phyloP scores from a whole-genome alignment of 257 asterid genomes.

The Galeopsis tetrahit region DNA sequence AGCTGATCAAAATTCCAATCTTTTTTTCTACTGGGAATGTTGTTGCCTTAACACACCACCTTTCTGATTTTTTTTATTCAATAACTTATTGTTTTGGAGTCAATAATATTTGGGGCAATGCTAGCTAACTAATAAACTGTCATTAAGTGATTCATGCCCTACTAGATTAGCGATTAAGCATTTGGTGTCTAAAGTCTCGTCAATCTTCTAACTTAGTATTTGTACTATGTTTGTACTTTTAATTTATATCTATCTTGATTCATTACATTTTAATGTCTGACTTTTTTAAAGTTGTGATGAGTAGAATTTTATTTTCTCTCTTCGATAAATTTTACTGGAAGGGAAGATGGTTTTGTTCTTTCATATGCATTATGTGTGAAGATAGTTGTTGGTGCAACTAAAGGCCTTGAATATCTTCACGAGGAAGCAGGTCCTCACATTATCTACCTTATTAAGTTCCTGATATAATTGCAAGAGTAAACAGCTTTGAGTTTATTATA shows the following conservation, averaged over 20 bases:
- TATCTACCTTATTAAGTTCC: conserved; percentile 91
- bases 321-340: conserved; percentile 44
- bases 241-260: conserved; percentile 18
- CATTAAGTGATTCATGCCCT: background rate
- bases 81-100: background rate
- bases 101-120: background rate
- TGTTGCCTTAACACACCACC: background rate
- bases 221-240: too few species aligned
- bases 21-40: background rate
- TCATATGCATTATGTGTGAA: conserved; percentile 85
- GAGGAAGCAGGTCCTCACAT: conserved; percentile 75
- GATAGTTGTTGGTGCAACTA: conserved; percentile 88
- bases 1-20: too few species aligned
- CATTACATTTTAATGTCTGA: background rate
- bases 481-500: too few species aligned
- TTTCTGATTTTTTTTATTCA: background rate
- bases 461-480: conserved; percentile 90
- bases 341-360: conserved; percentile 88
- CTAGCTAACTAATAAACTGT: background rate
- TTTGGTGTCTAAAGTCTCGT: background rate
- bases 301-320: background rate
- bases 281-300: background rate
- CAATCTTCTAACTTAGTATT: background rate
- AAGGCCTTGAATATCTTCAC: conserved; percentile 84
- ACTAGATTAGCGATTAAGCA: conserved; percentile 1